Evolutionary conservation across 2,329 filamentous ascomycete genomes (phyloP).

Genomic region (Stemphylium vesicarium): DNA sequence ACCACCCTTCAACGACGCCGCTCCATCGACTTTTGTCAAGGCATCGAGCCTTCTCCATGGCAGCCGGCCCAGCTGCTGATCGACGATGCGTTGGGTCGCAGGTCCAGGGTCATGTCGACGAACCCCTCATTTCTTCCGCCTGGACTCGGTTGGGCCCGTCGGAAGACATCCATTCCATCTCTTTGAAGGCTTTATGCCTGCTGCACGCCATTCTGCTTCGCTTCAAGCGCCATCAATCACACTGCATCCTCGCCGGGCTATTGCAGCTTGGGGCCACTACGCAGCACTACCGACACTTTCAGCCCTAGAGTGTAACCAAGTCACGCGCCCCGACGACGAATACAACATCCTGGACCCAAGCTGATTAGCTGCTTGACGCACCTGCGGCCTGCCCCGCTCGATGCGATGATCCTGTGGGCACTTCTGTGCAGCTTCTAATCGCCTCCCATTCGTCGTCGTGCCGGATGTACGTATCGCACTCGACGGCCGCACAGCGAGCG

Average conservation of each 20-base stretch:
- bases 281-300: constrained; percentile 24
- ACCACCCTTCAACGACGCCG: constrained; percentile 33
- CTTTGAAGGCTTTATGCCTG: constrained; percentile 36
- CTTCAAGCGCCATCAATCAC: constrained; percentile 41
- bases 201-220: constrained; percentile 48
- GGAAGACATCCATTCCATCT: constrained; percentile 23
- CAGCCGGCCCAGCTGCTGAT: constrained; percentile 29
- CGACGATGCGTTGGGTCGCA: constrained; percentile 21
- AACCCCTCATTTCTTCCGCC: constrained; percentile 37
- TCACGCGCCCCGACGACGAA: constrained; percentile 40
- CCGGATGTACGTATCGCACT: constrained; percentile 13
- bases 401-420: constrained; percentile 25
- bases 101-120: constrained; percentile 23
- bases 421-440: constrained; percentile 21
- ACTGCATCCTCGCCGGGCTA: constrained; percentile 30
- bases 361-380: constrained; percentile 27
- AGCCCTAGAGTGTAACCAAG: constrained; percentile 28
- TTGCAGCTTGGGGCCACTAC: constrained; percentile 26
- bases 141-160: constrained; percentile 38
- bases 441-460: constrained; percentile 24
- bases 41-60: not conserved
- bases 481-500: constrained; percentile 21
- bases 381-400: constrained; percentile 16
- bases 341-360: constrained; percentile 28
- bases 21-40: constrained; percentile 28